Base-by-base conservation (phyloP, 441 rosid genomes). In the Raphanus hybrid region DNA sequence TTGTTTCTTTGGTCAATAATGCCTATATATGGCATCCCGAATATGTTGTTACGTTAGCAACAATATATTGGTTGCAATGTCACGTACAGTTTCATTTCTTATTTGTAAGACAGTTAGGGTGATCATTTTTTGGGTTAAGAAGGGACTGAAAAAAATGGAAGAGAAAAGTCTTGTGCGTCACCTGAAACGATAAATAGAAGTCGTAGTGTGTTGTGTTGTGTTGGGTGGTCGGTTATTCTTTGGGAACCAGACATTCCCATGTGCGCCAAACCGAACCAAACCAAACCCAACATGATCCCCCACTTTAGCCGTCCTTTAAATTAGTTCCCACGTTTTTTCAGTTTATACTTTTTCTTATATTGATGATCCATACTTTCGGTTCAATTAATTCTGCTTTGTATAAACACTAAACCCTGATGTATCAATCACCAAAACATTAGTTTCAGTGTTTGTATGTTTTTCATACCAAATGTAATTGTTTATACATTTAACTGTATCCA, bases 181-280 rank as follows among this genome's bases (percentile, higher is more conserved):
- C 58, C 58, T 52, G 58, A 52, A 52, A 52, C 18, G 58, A 52
- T 52, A 52, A 15, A 15, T 52, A 15, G 58, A 55, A 52, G 23
- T 52, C 58, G 27, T 16, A 35, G 34, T 41, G 69, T 62, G n/a
- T 43, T 59, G 39, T 18, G 23, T 48, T n/a, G 67, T 52, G 41
- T 48, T 63, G 63, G 48, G 10, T 52, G 58, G 58, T 52, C 80
- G 71, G 75, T 71, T 71, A 71, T 43, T 65, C 43, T 58, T n/a
- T 34, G 61, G 65, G 64, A 78, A 71, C 73, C 68, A 29, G 73
- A 78, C 81, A 71, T 72, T 65, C 68, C 57, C 76, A 78, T 71
- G 73, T 71, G 64, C 43, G 15, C 3, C 8, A 14, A 78, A 77
- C 80, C 75, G 75, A 71, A 65, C 67, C 62, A 65, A 77, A 66